Percentiles rank a stretch among this genome's conserved stretches.
These are phyloP conservation scores for Stemphylium lycopersici DNA, from an alignment of 2,329 filamentous ascomycete species.

Conservation along the genomic window DNA sequence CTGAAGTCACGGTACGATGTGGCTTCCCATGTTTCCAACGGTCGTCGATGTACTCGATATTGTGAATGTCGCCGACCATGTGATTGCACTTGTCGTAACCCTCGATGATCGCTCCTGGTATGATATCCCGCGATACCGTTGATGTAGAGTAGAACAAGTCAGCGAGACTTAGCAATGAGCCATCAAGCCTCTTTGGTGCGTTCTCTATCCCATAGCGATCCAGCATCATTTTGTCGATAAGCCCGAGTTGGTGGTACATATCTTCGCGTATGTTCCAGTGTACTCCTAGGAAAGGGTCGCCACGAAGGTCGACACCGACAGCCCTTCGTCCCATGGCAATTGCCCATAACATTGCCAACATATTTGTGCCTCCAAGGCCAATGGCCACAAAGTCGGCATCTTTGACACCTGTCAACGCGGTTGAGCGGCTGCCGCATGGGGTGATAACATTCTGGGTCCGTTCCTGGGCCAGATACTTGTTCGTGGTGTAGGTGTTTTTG, in stretches of 20 bases:
- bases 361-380: constrained; percentile 25
- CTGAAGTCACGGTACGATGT: constrained; percentile 20
- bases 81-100: constrained; percentile 18
- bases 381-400: constrained; percentile 25
- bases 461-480: constrained; percentile 11
- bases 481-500: constrained; percentile 2
- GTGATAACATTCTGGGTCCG: constrained; percentile 4
- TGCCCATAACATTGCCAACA: constrained; percentile 27
- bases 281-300: constrained; percentile 25
- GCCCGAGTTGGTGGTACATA: constrained; percentile 24
- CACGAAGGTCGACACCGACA: constrained; percentile 23
- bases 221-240: constrained; percentile 27
- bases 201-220: constrained; percentile 18
- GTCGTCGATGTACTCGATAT: constrained; percentile 26
- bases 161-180: constrained; percentile 18
- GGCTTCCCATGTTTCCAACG: constrained; percentile 23
- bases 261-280: constrained; percentile 29
- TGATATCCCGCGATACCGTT: constrained; percentile 15
- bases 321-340: constrained; percentile 20
- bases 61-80: constrained; percentile 17
- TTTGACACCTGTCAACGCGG: constrained; percentile 17
- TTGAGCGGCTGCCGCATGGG: constrained; percentile 7
- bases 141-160: constrained; percentile 17
- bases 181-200: constrained; percentile 18
- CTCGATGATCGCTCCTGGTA: constrained; percentile 23